These are phyloP conservation scores for Ophiostoma sp. DNA, from an alignment of 2,329 filamentous ascomycete genomes.

Conservation along the genomic window DNA sequence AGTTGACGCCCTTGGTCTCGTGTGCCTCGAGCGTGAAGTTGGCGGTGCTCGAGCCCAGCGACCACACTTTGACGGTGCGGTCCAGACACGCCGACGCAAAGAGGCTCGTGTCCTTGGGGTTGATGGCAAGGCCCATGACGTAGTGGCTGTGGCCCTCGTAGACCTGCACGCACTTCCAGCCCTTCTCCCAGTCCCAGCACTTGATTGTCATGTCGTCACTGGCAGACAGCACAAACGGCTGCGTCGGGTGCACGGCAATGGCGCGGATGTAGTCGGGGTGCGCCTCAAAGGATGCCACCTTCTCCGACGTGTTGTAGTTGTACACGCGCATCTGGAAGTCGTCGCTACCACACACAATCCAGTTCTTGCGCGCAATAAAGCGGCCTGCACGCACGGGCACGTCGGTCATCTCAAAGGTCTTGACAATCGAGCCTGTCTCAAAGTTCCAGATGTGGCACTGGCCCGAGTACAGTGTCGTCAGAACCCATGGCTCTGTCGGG, in stretches of 20 bases:
- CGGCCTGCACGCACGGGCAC: slow-evolving; percentile 94
- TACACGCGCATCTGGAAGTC: slow-evolving; percentile 58
- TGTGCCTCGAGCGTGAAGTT: slow-evolving; percentile 97
- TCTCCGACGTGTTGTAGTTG: slow-evolving; percentile 99
- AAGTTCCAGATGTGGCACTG: slow-evolving; percentile 99
- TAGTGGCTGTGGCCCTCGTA: slow-evolving; percentile 94
- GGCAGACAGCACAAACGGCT: slow-evolving; percentile 91
- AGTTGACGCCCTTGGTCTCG: slow-evolving; percentile 95
- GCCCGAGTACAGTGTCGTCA: slow-evolving; percentile 94
- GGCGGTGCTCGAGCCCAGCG: slow-evolving; percentile 78
- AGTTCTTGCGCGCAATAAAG: slow-evolving; percentile 97
- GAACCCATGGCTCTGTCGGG: slow-evolving; percentile 28
- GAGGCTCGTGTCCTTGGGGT: slow-evolving; percentile 92
- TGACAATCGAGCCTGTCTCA: slow-evolving; percentile 92
- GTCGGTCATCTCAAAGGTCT: slow-evolving; percentile 98
- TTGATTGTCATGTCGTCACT: slow-evolving; percentile 99
- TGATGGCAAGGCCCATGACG: slow-evolving; percentile 94
- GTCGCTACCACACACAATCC: slow-evolving; percentile 93
- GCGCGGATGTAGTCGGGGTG: slow-evolving; percentile 98
- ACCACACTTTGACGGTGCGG: slow-evolving; percentile 69
- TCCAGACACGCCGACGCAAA: slow-evolving; percentile 93
- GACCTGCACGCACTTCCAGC: slow-evolving; percentile 93
- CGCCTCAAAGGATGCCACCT: slow-evolving; percentile 94
- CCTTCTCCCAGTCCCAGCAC: slow-evolving; percentile 98
- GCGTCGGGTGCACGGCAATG: slow-evolving; percentile 81